Evolutionary conservation across 2,329 filamentous ascomycete genomes (phyloP).

Genomic region (Ramularia endophylla): DNA sequence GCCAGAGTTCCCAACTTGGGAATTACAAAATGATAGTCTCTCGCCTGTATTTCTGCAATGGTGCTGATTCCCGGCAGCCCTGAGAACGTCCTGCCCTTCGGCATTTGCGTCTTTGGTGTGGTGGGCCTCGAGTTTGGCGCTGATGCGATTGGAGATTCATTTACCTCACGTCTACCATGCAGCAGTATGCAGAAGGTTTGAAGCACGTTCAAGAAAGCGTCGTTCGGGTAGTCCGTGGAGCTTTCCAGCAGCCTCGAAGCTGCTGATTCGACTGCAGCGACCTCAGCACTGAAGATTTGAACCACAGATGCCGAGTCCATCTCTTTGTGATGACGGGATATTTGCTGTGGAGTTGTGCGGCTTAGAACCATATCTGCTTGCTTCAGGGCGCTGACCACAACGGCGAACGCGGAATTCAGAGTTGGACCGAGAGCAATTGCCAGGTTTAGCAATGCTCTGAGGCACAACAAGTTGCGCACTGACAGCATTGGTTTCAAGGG

Average conservation of each 20-base stretch:
- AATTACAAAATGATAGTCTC: conserved; percentile 44
- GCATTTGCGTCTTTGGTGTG: conserved; percentile 24
- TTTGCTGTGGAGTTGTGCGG: conserved; percentile 29
- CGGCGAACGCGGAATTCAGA: conserved; percentile 77
- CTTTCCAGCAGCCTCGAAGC: conserved; percentile 84
- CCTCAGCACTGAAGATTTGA: conserved; percentile 60
- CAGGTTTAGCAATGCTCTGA: conserved; percentile 86
- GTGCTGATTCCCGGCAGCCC: conserved; percentile 40
- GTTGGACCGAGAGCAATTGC: conserved; percentile 92
- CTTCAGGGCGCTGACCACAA: conserved; percentile 85
- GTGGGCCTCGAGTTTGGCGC: conserved; percentile 9
- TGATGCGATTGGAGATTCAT: conserved; percentile 8
- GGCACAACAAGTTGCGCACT: conserved; percentile 81
- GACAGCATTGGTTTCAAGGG: conserved; percentile 56
- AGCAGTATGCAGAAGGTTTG: conserved; percentile 68
- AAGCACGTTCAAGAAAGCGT: conserved; percentile 72
- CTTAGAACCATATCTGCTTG: conserved; percentile 84
- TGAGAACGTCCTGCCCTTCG: conserved; percentile 32
- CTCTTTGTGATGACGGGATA: conserved; percentile 17
- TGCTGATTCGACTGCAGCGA: conserved; percentile 82
- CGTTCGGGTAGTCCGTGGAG: conserved; percentile 82
- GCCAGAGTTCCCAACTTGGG: conserved; percentile 44
- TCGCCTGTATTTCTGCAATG: conserved; percentile 32
- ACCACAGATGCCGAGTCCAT: conserved; percentile 23
- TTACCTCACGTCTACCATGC: conserved; percentile 24